These are phyloP conservation scores for Debaryomyces hansenii DNA, from an alignment of 805 yeast species.

Conservation along the genomic window DNA sequence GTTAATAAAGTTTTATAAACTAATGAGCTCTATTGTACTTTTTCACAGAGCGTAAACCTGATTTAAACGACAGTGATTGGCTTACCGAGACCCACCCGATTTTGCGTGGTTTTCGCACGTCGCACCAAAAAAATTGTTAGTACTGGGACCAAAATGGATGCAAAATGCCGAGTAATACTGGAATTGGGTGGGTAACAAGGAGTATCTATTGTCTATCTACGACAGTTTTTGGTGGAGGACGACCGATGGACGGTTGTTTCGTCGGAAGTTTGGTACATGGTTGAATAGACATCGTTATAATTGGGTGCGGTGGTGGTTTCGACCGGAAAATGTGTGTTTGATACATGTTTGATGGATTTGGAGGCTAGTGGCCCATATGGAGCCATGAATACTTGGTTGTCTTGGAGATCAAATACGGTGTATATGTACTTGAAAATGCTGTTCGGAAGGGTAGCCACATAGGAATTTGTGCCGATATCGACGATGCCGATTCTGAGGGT, in stretches of 20 bases:
- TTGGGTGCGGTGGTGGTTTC: conserved; percentile 11
- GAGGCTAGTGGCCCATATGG: conserved; percentile 4
- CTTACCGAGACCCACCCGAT: background rate
- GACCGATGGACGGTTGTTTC: background rate
- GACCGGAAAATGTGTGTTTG: conserved; percentile 10
- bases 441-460: conserved; percentile 17
- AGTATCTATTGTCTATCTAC: too few relatives aligned
- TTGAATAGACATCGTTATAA: conserved; percentile 9
- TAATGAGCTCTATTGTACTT: background rate
- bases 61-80: conserved; percentile 1
- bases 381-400: conserved; percentile 13
- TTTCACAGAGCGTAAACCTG: conserved; percentile 2
- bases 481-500: conserved; percentile 8
- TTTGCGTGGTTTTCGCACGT: background rate
- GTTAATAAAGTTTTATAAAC: too few relatives aligned
- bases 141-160: background rate
- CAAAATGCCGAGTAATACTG: background rate
- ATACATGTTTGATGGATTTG: conserved; percentile 5
- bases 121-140: background rate
- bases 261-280: conserved; percentile 6
- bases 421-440: conserved; percentile 15
- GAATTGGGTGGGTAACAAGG: too few relatives aligned
- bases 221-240: too few relatives aligned
- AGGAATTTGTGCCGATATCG: conserved; percentile 11
- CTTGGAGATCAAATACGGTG: conserved; percentile 16